Evolutionary conservation across 345 rosid species (phyloP).

Genomic region (Gossypium thurberi): DNA sequence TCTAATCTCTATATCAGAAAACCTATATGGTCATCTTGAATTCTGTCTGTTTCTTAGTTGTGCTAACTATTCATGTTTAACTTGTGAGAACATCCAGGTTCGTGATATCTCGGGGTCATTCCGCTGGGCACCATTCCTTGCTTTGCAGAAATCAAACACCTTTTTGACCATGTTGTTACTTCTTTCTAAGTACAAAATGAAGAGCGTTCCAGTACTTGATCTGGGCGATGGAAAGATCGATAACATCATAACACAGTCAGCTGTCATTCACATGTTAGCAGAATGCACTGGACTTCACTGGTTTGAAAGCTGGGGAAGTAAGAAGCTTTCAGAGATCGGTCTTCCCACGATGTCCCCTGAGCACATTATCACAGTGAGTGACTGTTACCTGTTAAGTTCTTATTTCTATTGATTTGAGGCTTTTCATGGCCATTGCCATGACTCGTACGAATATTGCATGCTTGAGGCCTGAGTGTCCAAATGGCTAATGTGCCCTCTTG

Average conservation of each 20-base stretch:
- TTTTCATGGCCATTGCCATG: not conserved
- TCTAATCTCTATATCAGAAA: not conserved
- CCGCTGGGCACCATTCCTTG: constrained; percentile 99
- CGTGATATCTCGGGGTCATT: constrained; percentile 89
- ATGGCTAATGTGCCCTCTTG: not conserved
- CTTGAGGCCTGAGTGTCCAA: not conserved
- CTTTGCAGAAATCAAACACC: constrained; percentile 82
- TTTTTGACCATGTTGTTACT: constrained; percentile 89
- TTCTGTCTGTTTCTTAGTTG: not conserved
- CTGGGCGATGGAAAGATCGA: constrained; percentile 68
- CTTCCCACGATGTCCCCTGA: constrained; percentile 64
- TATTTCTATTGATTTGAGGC: not conserved
- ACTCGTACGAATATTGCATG: not conserved
- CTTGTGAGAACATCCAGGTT: constrained; percentile 46
- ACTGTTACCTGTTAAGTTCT: not conserved
- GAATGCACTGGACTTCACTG: constrained; percentile 91
- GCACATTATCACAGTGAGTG: constrained; percentile 54
- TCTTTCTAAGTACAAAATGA: constrained; percentile 98
- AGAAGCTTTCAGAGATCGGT: constrained; percentile 76
- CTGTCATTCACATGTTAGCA: constrained; percentile 93
- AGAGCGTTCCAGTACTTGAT: constrained; percentile 90
- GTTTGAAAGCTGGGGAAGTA: constrained; percentile 94
- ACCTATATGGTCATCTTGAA: not conserved
- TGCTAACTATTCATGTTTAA: constrained; percentile 3
- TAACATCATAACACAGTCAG: constrained; percentile 84